phyloP scores from a whole-genome alignment of 2,329 filamentous ascomycete species.

The Colletotrichum camelliae region DNA sequence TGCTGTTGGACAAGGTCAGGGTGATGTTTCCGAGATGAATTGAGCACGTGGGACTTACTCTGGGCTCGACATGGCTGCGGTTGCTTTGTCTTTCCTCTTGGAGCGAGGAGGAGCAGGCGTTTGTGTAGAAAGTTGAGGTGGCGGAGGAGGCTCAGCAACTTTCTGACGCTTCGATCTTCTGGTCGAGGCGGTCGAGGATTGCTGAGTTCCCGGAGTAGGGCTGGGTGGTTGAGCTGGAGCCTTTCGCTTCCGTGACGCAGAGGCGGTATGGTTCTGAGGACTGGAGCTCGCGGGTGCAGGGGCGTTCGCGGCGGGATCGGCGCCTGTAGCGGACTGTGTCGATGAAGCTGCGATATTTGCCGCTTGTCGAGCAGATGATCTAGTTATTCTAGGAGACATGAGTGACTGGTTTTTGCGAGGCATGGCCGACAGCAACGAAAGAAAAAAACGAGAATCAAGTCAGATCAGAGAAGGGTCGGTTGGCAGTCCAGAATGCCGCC shows the following conservation, averaged over 20 bases:
- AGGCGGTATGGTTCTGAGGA: constrained; percentile 48
- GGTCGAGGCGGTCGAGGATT: constrained; percentile 39
- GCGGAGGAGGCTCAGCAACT: constrained; percentile 53
- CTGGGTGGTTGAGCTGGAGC: constrained; percentile 58
- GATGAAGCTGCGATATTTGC: constrained; percentile 64
- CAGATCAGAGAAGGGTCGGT: neutral
- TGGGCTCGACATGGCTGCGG: constrained; percentile 74
- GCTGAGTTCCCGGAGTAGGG: constrained; percentile 33
- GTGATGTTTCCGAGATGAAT: neutral
- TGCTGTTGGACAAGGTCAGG: constrained; percentile 36
- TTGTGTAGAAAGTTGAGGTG: constrained; percentile 29
- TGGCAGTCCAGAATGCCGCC: neutral
- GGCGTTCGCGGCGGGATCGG: constrained; percentile 45
- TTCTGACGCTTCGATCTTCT: constrained; percentile 77
- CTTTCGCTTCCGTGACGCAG: constrained; percentile 78
- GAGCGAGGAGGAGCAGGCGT: constrained; percentile 40
- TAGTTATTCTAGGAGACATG: constrained; percentile 97
- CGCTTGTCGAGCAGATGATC: constrained; percentile 91
- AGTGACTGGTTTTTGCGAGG: constrained; percentile 54
- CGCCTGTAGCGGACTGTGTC: constrained; percentile 42
- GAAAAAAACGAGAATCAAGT: constrained; percentile 17
- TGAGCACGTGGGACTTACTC: constrained; percentile 56
- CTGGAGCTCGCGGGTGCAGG: constrained; percentile 42
- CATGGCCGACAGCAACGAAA: constrained; percentile 8
- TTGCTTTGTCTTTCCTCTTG: constrained; percentile 65